Base-by-base conservation (phyloP, 371 early-diverging fungal genomes). In the Apophysomyces sp. region DNA sequence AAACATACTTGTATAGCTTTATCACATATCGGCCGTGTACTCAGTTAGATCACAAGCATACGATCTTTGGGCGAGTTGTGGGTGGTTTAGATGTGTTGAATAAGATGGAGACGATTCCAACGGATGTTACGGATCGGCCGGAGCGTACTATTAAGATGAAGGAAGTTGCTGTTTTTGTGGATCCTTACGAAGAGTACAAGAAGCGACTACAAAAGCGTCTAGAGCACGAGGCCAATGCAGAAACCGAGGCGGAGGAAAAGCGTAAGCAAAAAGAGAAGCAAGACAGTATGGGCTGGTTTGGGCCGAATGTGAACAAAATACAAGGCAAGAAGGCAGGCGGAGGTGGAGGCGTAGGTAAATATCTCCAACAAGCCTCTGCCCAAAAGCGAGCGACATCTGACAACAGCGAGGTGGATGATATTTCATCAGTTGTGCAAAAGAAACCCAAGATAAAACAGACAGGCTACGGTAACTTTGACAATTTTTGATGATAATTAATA, bases 21-120 rank as follows among this genome's bases (percentile, higher is more conserved):
- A 88, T 95, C 58, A 93, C 95, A 1, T 93, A 85, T 74, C 74
- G 86, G 26, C 85, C 93, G 3, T 87, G 90, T 62, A 80, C 76
- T 8, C 95, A 95, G 76, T 74, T 99, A 49, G 94, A 99, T 76
- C 83, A 87, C 28, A 92, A 94, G 67, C 98, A 99, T 74, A 92
- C 96, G 0, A 86, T 98, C 27, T 91, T 95, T 80, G 96, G 94
- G 9, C 82, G 88, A 58, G 82, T 97, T 0, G 92, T 94, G 12
- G 91, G 92, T 53, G 97, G 94, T 15, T 69, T 93, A 69, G 88
- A 92, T 16, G 87, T 91, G 0, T 76, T 98, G 55, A 83, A 81
- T 67, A 88, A 86, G 52, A 86, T 97, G 68, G 96, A 96, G 71
- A 60, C 76, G 4, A 77, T 92, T 2, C 85, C 89, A 0, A 89